Conservation (phyloP, 1,284 basidiomycete genomes). For the Melampsora americana region DNA sequence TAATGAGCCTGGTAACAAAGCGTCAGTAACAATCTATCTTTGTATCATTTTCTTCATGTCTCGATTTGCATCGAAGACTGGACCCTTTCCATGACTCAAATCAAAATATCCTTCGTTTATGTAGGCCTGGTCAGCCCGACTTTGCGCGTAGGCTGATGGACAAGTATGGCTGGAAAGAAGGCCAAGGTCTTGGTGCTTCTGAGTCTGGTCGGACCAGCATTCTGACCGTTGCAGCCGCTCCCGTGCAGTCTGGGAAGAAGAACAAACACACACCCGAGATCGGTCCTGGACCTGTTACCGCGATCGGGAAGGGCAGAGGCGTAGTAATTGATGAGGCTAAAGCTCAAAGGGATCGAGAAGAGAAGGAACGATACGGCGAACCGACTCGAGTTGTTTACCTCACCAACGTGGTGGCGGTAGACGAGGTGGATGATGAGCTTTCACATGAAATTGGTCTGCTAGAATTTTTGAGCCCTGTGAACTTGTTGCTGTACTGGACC, state of each 20-base stretch:
- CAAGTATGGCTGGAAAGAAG: constrained; percentile 90
- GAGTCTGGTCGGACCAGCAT: constrained; percentile 82
- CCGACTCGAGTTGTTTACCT: constrained; percentile 81
- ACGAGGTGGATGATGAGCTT: constrained; percentile 78
- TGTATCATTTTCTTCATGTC: neutral
- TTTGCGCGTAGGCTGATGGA: constrained; percentile 80
- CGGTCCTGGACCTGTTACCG: neutral
- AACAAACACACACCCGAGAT: constrained; percentile 50
- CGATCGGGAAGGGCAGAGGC: constrained; percentile 38
- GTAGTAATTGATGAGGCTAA: constrained; percentile 44
- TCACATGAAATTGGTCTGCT: constrained; percentile 66
- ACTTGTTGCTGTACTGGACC: no score
- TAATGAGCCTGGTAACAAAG: constrained; percentile 27
- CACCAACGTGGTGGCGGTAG: constrained; percentile 81
- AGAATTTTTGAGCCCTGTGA: neutral
- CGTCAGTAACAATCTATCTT: constrained; percentile 17
- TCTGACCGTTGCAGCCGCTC: constrained; percentile 65
- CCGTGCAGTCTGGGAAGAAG: constrained; percentile 52
- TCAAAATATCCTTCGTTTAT: neutral
- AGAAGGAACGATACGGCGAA: constrained; percentile 64
- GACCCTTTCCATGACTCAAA: neutral
- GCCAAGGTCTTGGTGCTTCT: constrained; percentile 78
- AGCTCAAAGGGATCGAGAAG: constrained; percentile 37
- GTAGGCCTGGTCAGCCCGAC: constrained; percentile 57
- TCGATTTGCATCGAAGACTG: neutral